Percentiles rank a stretch among this genome's conserved stretches.
These are phyloP conservation scores for Globisporangium spinosum DNA, from an alignment of 352 stramenopile species.

Conservation along the genomic window DNA sequence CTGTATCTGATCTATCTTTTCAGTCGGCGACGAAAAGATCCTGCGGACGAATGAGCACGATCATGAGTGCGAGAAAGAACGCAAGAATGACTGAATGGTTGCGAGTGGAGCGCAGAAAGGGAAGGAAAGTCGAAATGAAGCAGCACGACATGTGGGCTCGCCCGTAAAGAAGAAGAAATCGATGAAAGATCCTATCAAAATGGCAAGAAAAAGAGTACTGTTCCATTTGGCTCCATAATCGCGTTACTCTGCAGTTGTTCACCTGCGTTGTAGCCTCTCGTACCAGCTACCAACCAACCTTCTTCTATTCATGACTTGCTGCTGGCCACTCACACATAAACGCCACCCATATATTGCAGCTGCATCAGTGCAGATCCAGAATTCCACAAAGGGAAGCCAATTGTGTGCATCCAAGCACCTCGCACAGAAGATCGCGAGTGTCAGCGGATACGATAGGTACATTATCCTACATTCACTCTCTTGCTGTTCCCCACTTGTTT, in stretches of 20 bases:
- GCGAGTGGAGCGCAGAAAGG: neutral
- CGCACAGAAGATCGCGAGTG: neutral
- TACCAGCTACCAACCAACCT: neutral
- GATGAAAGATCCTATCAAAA: neutral
- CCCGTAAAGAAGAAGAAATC: neutral
- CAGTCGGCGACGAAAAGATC: conserved; percentile 7
- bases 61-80: neutral
- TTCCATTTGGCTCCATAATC: neutral
- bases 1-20: neutral
- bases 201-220: neutral
- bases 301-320: neutral
- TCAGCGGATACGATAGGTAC: neutral
- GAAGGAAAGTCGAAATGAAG: neutral
- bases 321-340: neutral
- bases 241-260: neutral
- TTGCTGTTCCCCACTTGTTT: neutral
- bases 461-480: neutral
- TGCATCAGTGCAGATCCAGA: neutral
- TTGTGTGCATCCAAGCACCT: neutral
- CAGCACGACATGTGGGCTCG: neutral
- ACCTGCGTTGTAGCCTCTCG: neutral
- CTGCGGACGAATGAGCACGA: neutral
- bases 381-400: neutral
- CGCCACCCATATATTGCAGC: neutral
- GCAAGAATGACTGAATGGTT: neutral